Evolutionary conservation across 2,329 filamentous ascomycete species (phyloP).

Genomic region (Arthrobotrys entomopaga): DNA sequence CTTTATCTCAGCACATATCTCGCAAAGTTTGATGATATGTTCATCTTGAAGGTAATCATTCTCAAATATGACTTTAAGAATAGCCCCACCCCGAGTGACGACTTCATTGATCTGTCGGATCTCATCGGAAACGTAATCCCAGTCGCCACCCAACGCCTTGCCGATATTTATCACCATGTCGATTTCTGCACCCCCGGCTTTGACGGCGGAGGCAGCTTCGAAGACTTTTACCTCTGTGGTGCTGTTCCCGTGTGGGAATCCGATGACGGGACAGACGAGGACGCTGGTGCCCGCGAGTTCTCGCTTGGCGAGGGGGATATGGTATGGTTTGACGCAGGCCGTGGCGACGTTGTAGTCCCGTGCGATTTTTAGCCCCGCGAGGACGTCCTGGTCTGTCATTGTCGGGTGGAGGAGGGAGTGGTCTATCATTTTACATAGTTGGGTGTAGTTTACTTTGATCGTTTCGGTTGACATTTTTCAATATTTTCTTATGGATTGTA

Average conservation of each 20-base stretch:
- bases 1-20: conserved; percentile 66
- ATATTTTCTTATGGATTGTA: too few species aligned
- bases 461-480: conserved; percentile 32
- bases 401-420: conserved; percentile 72
- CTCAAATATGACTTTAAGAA: conserved; percentile 72
- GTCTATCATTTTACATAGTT: conserved; percentile 69
- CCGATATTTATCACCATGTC: conserved; percentile 73
- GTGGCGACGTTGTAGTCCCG: conserved; percentile 67
- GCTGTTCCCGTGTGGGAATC: conserved; percentile 71
- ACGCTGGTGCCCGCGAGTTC: conserved; percentile 67
- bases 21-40: conserved; percentile 67
- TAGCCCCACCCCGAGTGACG: conserved; percentile 64
- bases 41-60: conserved; percentile 68
- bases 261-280: conserved; percentile 69
- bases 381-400: conserved; percentile 69
- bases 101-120: conserved; percentile 66
- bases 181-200: conserved; percentile 67
- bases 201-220: conserved; percentile 66
- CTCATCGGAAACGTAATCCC: conserved; percentile 69
- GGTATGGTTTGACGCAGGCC: conserved; percentile 71
- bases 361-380: conserved; percentile 65
- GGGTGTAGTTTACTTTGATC: conserved; percentile 33
- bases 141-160: conserved; percentile 69
- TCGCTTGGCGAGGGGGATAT: conserved; percentile 65
- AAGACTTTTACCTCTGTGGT: conserved; percentile 68